These are phyloP conservation scores for Colletotrichum truncatum DNA, from an alignment of 2,329 filamentous ascomycete genomes.

Conservation along the genomic window DNA sequence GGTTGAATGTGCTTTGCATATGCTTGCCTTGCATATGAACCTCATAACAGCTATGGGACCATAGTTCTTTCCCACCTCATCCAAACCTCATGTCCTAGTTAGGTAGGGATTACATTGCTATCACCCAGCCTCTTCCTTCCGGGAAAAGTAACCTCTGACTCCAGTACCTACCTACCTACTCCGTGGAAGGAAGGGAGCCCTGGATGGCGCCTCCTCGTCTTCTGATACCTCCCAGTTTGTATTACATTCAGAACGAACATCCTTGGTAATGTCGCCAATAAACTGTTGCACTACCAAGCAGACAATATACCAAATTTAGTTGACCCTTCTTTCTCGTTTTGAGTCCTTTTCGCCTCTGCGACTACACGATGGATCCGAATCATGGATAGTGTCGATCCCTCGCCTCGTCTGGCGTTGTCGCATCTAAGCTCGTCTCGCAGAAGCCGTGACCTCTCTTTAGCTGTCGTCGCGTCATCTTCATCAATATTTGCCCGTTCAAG, in stretches of 20 bases:
- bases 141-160: too few species aligned
- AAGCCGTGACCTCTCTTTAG: too few species aligned
- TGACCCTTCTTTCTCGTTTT: background rate
- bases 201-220: too few species aligned
- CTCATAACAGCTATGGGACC: background rate
- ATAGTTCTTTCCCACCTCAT: background rate
- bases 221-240: too few species aligned
- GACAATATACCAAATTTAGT: background rate
- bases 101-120: too few species aligned
- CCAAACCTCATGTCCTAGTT: too few species aligned
- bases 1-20: background rate
- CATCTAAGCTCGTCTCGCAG: background rate
- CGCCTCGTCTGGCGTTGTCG: background rate
- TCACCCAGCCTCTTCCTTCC: too few species aligned
- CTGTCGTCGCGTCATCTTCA: background rate
- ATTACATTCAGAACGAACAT: too few species aligned
- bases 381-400: background rate
- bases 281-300: background rate
- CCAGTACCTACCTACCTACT: too few species aligned
- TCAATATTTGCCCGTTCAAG: background rate
- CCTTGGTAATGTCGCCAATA: background rate
- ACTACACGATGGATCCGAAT: background rate
- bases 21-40: background rate
- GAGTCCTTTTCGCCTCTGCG: background rate
- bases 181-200: too few species aligned